These are phyloP conservation scores for Aspergillus sp. DNA, from an alignment of 2,329 filamentous ascomycete species.

Conservation along the genomic window DNA sequence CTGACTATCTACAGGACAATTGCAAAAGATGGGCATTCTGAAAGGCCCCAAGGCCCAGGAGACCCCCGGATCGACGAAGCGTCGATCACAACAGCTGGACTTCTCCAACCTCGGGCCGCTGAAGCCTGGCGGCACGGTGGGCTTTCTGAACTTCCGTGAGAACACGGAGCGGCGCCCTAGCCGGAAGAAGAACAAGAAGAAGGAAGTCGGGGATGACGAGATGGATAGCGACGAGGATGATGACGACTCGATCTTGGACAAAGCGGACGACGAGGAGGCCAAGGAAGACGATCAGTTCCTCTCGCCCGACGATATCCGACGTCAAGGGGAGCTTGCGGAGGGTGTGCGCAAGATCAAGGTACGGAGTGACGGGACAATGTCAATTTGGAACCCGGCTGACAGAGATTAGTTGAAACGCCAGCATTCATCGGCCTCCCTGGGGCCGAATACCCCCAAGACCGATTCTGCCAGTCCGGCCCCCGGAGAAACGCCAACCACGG, in stretches of 20 bases:
- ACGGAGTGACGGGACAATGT: conserved; percentile 20
- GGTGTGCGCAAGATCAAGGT: conserved; percentile 67
- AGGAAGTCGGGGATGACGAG: conserved; percentile 51
- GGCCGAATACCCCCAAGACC: conserved; percentile 32
- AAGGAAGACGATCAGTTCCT: conserved; percentile 49
- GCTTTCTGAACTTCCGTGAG: conserved; percentile 86
- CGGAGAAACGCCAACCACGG: conserved; percentile 34
- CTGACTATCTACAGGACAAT: conserved; percentile 63
- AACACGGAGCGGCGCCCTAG: conserved; percentile 46
- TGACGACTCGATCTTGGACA: conserved; percentile 61
- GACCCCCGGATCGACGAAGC: conserved; percentile 64
- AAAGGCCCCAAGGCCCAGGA: conserved; percentile 63
- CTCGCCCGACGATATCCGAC: conserved; percentile 61
- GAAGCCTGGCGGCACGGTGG: conserved; percentile 82
- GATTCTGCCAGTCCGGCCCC: conserved; percentile 38
- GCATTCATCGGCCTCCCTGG: conserved; percentile 59
- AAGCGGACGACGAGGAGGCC: conserved; percentile 60
- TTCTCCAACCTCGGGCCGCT: conserved; percentile 82
- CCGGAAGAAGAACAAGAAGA: conserved; percentile 61
- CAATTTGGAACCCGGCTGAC: neutral
- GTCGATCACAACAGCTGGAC: conserved; percentile 79
- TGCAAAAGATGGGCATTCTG: conserved; percentile 93
- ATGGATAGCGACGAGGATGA: conserved; percentile 78
- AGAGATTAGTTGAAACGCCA: conserved; percentile 60
- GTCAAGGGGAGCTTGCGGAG: conserved; percentile 62